These are phyloP conservation scores for Globisporangium radiosum DNA, from an alignment of 352 stramenopile species.

Conservation along the genomic window DNA sequence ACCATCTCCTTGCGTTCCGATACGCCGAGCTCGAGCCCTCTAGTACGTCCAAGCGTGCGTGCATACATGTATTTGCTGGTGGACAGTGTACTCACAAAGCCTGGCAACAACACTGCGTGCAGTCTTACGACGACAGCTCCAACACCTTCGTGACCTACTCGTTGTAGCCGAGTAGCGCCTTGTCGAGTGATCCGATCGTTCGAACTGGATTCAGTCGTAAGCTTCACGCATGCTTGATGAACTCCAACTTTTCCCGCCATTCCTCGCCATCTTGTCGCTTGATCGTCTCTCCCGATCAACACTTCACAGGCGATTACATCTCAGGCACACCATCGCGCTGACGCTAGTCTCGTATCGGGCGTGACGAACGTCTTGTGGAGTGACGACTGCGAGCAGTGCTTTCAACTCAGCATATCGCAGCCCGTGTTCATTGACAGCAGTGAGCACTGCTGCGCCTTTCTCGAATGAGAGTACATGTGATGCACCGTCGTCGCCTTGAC, in stretches of 20 bases:
- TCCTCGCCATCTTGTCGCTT: too few species aligned
- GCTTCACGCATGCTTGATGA: too few species aligned
- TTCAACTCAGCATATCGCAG: constrained; percentile 90
- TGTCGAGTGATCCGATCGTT: too few species aligned
- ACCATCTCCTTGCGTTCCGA: constrained; percentile 69
- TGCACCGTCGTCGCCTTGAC: constrained; percentile 95
- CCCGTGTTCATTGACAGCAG: constrained; percentile 97
- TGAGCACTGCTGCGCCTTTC: constrained; percentile 96
- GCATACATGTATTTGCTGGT: neutral
- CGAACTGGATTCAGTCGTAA: too few species aligned
- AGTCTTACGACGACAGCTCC: constrained; percentile 60
- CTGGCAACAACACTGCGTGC: neutral
- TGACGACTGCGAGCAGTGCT: constrained; percentile 96
- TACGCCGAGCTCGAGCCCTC: constrained; percentile 47
- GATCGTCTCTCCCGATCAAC: too few species aligned
- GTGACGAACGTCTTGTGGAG: constrained; percentile 98
- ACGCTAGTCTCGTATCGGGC: constrained; percentile 76
- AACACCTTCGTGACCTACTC: constrained; percentile 59
- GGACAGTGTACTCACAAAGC: too few species aligned
- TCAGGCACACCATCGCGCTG: too few species aligned
- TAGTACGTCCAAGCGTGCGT: constrained; percentile 20
- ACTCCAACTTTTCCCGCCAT: too few species aligned
- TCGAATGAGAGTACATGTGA: constrained; percentile 96
- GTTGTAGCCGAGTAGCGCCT: constrained; percentile 14
- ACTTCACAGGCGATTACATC: too few species aligned